Percentiles rank a stretch among this genome's conserved stretches.
These are phyloP conservation scores for Paracamarosporium sp. DNA, from an alignment of 2,329 filamentous ascomycete species.

Conservation along the genomic window DNA sequence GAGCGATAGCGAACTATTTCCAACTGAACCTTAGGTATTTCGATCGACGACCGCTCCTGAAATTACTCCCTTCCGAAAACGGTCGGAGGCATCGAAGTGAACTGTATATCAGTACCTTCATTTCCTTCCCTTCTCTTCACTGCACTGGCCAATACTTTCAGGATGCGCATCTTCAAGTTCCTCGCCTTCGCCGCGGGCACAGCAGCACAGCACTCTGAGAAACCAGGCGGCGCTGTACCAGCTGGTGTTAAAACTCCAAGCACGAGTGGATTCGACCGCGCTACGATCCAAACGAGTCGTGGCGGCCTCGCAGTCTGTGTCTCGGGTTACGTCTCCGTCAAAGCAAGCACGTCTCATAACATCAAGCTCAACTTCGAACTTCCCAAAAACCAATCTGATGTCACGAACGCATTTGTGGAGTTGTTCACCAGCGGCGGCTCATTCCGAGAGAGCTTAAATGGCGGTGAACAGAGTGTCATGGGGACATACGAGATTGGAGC, in stretches of 20 bases:
- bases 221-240: background rate
- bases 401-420: background rate
- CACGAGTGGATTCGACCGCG: background rate
- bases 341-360: background rate
- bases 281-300: background rate
- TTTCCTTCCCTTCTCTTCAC: background rate
- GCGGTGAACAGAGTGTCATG: background rate
- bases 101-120: background rate
- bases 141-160: background rate
- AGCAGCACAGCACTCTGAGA: background rate
- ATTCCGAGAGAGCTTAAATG: background rate
- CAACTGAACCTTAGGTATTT: background rate
- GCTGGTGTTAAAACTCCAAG: background rate
- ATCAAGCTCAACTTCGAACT: background rate
- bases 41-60: background rate
- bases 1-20: background rate
- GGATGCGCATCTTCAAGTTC: background rate
- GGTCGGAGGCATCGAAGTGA: background rate
- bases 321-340: background rate
- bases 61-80: background rate
- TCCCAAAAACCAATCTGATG: background rate
- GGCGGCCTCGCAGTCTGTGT: background rate
- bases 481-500: background rate
- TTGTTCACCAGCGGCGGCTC: background rate
- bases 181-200: background rate